phyloP scores from a whole-genome alignment of 768 basidiomycete genomes.

The Boletellus ananiceps region DNA sequence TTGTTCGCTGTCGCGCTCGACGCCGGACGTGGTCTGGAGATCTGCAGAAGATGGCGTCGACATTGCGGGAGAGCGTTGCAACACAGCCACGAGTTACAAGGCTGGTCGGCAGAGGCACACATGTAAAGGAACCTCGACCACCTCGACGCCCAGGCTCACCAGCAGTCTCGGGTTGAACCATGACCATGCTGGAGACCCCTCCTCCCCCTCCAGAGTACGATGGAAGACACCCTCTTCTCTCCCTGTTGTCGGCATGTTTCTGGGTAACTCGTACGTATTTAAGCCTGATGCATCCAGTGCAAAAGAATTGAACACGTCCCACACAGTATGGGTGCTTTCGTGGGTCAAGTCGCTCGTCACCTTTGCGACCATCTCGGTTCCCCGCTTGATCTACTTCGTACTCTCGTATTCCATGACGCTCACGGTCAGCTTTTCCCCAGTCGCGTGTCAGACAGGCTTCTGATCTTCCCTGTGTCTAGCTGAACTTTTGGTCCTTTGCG shows the following conservation, averaged over 20 bases:
- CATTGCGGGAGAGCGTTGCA: slow-evolving; percentile 14
- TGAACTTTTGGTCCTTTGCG: slow-evolving; percentile 90
- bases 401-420: slow-evolving; percentile 88
- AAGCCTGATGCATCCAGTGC: not conserved
- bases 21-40: slow-evolving; percentile 31
- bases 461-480: slow-evolving; percentile 38
- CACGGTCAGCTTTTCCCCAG: slow-evolving; percentile 48
- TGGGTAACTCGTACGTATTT: slow-evolving; percentile 71
- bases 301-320: slow-evolving; percentile 3
- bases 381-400: slow-evolving; percentile 69
- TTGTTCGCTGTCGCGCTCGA: slow-evolving; percentile 34
- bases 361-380: slow-evolving; percentile 80
- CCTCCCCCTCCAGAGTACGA: slow-evolving; percentile 19
- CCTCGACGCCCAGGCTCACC: not conserved
- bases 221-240: slow-evolving; percentile 67
- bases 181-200: slow-evolving; percentile 25
- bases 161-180: slow-evolving; percentile 2
- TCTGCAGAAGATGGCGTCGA: slow-evolving; percentile 32
- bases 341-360: slow-evolving; percentile 71
- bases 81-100: slow-evolving; percentile 31
- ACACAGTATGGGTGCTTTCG: slow-evolving; percentile 73
- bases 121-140: slow-evolving; percentile 1
- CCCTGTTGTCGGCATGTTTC: slow-evolving; percentile 75
- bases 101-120: slow-evolving; percentile 7
- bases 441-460: not conserved